phyloP scores from a whole-genome alignment of 306 rosid species.

The Senna siamea region DNA sequence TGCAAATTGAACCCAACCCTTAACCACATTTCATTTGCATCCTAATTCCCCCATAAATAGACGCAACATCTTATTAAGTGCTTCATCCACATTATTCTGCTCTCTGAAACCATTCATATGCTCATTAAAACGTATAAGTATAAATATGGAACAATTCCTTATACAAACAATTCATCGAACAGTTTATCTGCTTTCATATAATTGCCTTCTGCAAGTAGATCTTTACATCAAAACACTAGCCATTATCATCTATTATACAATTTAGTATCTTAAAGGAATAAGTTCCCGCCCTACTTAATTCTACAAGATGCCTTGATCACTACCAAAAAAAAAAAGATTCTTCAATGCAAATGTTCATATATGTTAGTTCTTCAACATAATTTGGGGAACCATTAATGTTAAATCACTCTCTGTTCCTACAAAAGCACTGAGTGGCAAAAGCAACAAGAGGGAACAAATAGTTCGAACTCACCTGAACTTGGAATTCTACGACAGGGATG shows the following conservation, averaged over 20 bases:
- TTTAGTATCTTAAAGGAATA: constrained; percentile 51
- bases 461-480: no score
- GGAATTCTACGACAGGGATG: no score
- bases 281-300: constrained; percentile 39
- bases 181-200: constrained; percentile 47
- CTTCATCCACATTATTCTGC: constrained; percentile 40
- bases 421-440: no score
- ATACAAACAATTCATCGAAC: constrained; percentile 64
- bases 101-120: constrained; percentile 52
- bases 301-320: constrained; percentile 46
- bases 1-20: not conserved
- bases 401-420: no score
- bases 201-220: constrained; percentile 41
- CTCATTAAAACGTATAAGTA: constrained; percentile 46
- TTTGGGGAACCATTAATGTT: no score
- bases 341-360: constrained; percentile 46
- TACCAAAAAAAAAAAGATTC: constrained; percentile 49
- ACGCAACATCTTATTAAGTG: constrained; percentile 36
- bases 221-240: constrained; percentile 45
- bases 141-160: constrained; percentile 51
- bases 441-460: no score
- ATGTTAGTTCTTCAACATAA: constrained; percentile 44
- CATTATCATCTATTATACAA: constrained; percentile 44
- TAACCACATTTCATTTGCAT: constrained; percentile 48
- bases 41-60: constrained; percentile 49